Conservation (phyloP, 1,284 basidiomycete genomes). For the Trichosporon ovoides region DNA sequence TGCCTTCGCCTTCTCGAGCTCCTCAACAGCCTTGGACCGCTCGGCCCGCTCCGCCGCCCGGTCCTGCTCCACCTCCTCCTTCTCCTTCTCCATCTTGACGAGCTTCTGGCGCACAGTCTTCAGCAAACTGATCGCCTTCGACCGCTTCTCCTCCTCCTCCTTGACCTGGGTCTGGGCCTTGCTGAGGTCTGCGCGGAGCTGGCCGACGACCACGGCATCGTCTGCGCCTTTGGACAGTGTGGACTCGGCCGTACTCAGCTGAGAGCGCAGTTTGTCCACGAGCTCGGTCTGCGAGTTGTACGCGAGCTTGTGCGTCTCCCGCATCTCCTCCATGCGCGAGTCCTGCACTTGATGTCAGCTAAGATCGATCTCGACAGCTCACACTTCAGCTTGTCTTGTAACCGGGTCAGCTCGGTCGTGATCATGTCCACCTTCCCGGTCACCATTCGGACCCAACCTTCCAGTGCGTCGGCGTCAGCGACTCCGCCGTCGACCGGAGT, state of each 20-base stretch:
- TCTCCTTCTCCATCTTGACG: conserved; percentile 86
- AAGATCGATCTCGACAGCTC: conserved; percentile 37
- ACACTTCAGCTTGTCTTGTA: conserved; percentile 69
- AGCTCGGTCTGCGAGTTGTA: conserved; percentile 66
- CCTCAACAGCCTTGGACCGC: conserved; percentile 49
- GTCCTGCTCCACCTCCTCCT: conserved; percentile 61
- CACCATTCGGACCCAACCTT: conserved; percentile 66
- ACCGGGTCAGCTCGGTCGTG: conserved; percentile 60
- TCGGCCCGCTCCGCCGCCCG: conserved; percentile 64
- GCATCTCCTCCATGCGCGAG: conserved; percentile 72
- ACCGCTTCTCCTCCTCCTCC: conserved; percentile 91
- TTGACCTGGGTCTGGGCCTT: conserved; percentile 62
- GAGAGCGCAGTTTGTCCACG: conserved; percentile 63
- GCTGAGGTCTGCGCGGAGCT: conserved; percentile 59
- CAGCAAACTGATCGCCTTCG: conserved; percentile 79
- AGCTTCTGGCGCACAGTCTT: conserved; percentile 89
- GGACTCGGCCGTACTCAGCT: conserved; percentile 65
- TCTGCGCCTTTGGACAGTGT: conserved; percentile 50
- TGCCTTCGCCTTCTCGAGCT: conserved; percentile 49
- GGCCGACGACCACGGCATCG: conserved; percentile 56
- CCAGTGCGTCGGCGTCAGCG: conserved; percentile 61
- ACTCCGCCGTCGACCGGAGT: conserved; percentile 64
- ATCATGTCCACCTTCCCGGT: conserved; percentile 64
- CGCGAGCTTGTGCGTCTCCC: conserved; percentile 73
- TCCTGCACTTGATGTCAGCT: conserved; percentile 62